Base-by-base conservation (phyloP, 805 yeast species). In the Metschnikowia orientalis region DNA sequence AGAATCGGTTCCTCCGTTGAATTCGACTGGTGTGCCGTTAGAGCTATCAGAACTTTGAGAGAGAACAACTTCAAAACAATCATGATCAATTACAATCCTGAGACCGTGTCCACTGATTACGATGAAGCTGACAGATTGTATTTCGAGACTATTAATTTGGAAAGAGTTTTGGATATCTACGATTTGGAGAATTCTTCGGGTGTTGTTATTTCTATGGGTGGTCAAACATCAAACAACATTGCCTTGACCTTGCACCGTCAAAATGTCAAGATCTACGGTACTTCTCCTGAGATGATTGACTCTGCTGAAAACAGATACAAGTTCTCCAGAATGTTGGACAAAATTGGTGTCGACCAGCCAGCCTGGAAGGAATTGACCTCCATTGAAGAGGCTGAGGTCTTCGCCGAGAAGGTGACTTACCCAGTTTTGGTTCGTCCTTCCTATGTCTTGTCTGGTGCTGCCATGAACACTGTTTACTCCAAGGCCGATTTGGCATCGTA, bases 1-100 rank as follows among this genome's bases (percentile, higher is more conserved):
- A 80, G 98, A 69, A 90, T 90, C 57, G 98, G 98, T 52, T 92
- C 97, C 5, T 90, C 97, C 18, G 98, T 90, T 42, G 98, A 90
- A 66, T 90, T 90, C 57, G 98, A 90, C 68, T 90, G 97, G 97
- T 90, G 98, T 78, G 97, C 97, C 28, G 98, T 90, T 38, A 77
- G 95, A 45, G 92, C 97, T 28, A 92, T 88, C 44, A 79, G 97
- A 67, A 87, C 97, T 24, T 72, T 90, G 56, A 79, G 98, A 53
- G 82, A 82, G 48, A 75, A 78, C 57, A 87, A 89, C 38, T 70
- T 75, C 56, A 90, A 88, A 71, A 90, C 97, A 25, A 81, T 92
- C 56, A 92, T 92, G 97, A 79, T 90, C 54, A 90, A 90, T 71
- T 90, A 92, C 69, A 90, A 90, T 68, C 98, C 98, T 24, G 98